phyloP scores from a whole-genome alignment of 805 yeast species.

The Hyphopichia homilentoma region DNA sequence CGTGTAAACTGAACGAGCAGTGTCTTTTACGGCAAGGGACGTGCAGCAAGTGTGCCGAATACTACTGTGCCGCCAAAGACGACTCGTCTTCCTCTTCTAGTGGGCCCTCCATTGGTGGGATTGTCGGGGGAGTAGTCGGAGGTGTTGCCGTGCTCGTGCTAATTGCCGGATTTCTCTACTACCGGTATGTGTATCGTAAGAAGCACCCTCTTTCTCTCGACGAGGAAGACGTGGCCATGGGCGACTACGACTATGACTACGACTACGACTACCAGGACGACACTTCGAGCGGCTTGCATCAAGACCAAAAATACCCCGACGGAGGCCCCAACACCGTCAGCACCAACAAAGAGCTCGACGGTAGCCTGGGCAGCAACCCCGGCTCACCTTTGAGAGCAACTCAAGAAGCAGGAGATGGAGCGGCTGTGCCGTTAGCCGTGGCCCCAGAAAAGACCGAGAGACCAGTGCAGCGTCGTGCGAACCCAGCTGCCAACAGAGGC shows the following conservation, averaged over 20 bases:
- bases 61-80: constrained; percentile 16
- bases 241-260: constrained; percentile 9
- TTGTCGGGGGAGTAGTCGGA: constrained; percentile 42
- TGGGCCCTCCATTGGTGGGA: constrained; percentile 29
- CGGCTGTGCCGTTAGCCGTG: no score
- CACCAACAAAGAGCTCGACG: neutral
- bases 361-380: neutral
- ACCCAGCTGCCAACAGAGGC: neutral
- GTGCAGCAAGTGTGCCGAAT: constrained; percentile 22
- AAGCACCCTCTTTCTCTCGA: constrained; percentile 26
- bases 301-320: neutral
- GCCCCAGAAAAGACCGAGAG: neutral
- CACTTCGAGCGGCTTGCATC: constrained; percentile 1
- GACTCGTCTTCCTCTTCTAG: constrained; percentile 3
- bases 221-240: constrained; percentile 19
- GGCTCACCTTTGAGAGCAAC: no score
- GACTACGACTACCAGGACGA: constrained; percentile 11
- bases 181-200: constrained; percentile 28
- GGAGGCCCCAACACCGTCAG: neutral
- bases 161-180: constrained; percentile 23
- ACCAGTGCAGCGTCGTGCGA: neutral
- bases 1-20: constrained; percentile 21
- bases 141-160: constrained; percentile 26
- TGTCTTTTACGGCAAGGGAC: constrained; percentile 17
- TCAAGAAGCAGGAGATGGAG: no score